Evolutionary conservation across 768 basidiomycete genomes (phyloP).

Genomic region (Leucosporidium scottii): DNA sequence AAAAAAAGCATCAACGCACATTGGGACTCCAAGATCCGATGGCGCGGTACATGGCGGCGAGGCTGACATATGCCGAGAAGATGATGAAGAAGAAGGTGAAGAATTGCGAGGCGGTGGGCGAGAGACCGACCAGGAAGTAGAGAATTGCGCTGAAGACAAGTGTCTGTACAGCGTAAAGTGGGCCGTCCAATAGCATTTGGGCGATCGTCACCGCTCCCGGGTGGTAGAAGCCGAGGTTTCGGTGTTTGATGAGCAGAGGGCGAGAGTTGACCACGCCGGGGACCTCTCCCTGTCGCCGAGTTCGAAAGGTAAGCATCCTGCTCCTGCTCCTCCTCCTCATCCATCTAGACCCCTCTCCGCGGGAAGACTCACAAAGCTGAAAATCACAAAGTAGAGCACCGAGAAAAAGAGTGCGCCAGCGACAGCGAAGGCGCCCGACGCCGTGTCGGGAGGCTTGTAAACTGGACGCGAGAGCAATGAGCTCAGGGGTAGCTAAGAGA

Average conservation of each 20-base stretch:
- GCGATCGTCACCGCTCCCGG: conserved; percentile 15
- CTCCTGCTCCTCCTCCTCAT: too few species aligned
- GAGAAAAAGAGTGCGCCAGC: conserved; percentile 70
- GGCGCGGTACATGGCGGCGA: conserved; percentile 12
- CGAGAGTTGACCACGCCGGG: not conserved
- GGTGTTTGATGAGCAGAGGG: conserved; percentile 15
- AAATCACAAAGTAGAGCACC: conserved; percentile 7
- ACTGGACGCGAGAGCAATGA: too few species aligned
- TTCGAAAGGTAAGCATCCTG: conserved; percentile 18
- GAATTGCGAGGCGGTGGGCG: conserved; percentile 36
- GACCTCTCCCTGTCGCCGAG: not conserved
- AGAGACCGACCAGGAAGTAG: conserved; percentile 30
- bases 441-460: conserved; percentile 51
- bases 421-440: conserved; percentile 62
- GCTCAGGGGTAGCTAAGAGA: too few species aligned
- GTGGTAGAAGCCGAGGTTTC: conserved; percentile 22
- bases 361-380: conserved; percentile 15
- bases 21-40: conserved; percentile 20
- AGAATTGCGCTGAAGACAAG: conserved; percentile 28
- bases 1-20: not conserved
- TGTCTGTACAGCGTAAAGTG: conserved; percentile 22
- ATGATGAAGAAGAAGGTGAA: conserved; percentile 31
- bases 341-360: too few species aligned
- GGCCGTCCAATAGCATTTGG: conserved; percentile 12
- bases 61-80: conserved; percentile 10